Evolutionary conservation across 805 yeast genomes (phyloP).

Genomic region (Maudiozyma saulgeensis): DNA sequence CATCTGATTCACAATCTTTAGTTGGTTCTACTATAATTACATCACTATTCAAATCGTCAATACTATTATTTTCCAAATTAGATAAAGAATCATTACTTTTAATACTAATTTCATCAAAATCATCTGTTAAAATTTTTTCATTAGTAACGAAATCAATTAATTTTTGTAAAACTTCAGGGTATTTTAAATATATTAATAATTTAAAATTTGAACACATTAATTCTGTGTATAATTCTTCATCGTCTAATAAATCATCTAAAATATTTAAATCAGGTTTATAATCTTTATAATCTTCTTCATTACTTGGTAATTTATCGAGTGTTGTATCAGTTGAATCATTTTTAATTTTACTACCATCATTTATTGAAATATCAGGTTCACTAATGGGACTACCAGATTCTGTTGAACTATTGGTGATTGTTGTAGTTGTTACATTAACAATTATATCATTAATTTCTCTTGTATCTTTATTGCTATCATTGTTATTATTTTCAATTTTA

Average conservation of each 20-base stretch:
- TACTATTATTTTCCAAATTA: not conserved
- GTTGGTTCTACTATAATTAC: constrained; percentile 2
- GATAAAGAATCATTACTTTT: not conserved
- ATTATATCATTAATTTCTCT: not conserved
- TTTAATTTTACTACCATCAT: constrained; percentile 26
- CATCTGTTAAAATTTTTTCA: constrained; percentile 27
- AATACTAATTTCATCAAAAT: constrained; percentile 1
- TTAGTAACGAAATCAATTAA: constrained; percentile 58
- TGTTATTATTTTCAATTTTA: constrained; percentile 17
- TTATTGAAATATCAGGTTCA: not conserved
- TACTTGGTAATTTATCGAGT: constrained; percentile 20
- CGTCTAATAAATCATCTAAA: constrained; percentile 57
- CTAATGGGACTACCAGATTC: not conserved
- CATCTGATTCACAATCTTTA: not conserved
- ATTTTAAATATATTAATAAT: constrained; percentile 67
- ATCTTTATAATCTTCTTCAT: constrained; percentile 26
- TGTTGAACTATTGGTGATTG: not conserved
- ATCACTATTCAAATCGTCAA: constrained; percentile 4
- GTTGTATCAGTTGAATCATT: constrained; percentile 17
- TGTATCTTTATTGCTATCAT: not conserved
- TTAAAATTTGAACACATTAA: constrained; percentile 61
- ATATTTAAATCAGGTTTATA: constrained; percentile 34
- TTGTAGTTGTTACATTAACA: not conserved
- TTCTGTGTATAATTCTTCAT: constrained; percentile 64
- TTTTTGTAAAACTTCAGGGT: constrained; percentile 62